A percentile compares a stretch with the other conserved stretches of the same genome.
phyloP scores from a whole-genome alignment of 352 stramenopile genomes.

The Phytopythium delawarense region DNA sequence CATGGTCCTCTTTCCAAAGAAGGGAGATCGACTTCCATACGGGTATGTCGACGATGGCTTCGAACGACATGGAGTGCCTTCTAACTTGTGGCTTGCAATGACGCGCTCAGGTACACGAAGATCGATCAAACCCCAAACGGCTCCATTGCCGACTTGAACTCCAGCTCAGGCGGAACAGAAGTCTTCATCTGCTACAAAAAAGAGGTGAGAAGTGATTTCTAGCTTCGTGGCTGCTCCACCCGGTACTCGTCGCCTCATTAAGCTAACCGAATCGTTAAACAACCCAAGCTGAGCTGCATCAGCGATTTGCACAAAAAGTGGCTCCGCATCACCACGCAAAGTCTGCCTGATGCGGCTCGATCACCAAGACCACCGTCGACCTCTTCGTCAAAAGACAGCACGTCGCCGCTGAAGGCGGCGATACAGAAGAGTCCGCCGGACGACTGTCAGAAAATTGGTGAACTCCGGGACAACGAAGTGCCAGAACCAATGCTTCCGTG shows the following conservation, averaged over 20 bases:
- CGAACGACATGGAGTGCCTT: slow-evolving; percentile 35
- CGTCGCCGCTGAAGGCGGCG: background rate
- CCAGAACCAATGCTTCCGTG: background rate
- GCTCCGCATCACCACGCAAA: slow-evolving; percentile 20
- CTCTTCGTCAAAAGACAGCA: background rate
- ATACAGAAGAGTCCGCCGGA: background rate
- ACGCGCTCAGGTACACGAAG: slow-evolving; percentile 57
- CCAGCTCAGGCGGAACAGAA: slow-evolving; percentile 68
- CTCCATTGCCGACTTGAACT: slow-evolving; percentile 67
- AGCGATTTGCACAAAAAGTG: slow-evolving; percentile 36
- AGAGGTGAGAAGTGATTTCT: slow-evolving; percentile 25
- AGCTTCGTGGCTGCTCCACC: background rate
- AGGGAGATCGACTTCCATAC: slow-evolving; percentile 81
- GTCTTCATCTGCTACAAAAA: slow-evolving; percentile 83
- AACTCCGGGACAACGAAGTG: background rate
- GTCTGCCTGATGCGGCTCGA: background rate
- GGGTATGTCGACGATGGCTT: slow-evolving; percentile 27
- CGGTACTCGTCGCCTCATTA: no score
- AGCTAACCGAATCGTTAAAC: background rate
- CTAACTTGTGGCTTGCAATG: background rate
- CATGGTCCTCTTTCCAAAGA: slow-evolving; percentile 70
- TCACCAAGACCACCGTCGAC: slow-evolving; percentile 3
- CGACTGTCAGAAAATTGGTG: background rate
- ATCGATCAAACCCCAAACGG: slow-evolving; percentile 70
- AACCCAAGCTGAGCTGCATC: slow-evolving; percentile 31